Evolutionary conservation across 352 stramenopile species (phyloP).

Genomic region (Aphanomyces invadans): DNA sequence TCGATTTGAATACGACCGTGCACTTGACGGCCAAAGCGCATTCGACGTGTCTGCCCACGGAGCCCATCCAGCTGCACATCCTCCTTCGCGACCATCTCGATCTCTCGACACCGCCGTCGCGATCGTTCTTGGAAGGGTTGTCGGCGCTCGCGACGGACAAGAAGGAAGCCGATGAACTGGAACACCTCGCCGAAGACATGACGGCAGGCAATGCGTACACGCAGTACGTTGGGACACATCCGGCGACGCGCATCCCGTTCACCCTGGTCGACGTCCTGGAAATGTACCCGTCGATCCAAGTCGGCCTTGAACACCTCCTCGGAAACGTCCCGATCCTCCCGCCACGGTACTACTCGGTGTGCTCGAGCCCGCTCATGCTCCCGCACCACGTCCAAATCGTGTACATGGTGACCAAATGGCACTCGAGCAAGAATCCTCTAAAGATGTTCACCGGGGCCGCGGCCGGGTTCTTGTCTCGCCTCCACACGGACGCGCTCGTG

Average conservation of each 20-base stretch:
- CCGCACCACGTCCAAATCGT: constrained; percentile 74
- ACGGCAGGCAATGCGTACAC: constrained; percentile 15
- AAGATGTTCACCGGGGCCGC: constrained; percentile 42
- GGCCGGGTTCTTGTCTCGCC: constrained; percentile 47
- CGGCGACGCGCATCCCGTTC: constrained; percentile 1
- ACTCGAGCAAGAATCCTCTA: constrained; percentile 60
- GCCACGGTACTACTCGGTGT: constrained; percentile 86
- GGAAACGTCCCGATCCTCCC: constrained; percentile 74
- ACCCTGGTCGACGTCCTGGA: constrained; percentile 22
- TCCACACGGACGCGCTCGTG: constrained; percentile 44
- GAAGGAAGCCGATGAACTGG: constrained; percentile 5
- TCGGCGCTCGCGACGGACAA: constrained; percentile 9
- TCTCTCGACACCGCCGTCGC: constrained; percentile 9
- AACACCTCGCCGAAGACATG: constrained; percentile 24
- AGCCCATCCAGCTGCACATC: background rate
- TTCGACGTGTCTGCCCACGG: background rate
- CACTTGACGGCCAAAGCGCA: background rate
- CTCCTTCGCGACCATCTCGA: constrained; percentile 20
- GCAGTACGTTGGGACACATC: background rate
- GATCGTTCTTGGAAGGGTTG: constrained; percentile 22
- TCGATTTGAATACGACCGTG: constrained; percentile 9
- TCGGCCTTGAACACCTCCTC: constrained; percentile 45
- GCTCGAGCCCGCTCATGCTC: constrained; percentile 84
- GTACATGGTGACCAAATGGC: constrained; percentile 84
- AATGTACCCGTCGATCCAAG: constrained; percentile 15